phyloP scores from a whole-genome alignment of 2,329 filamentous ascomycete species.

The Ceratocystis lukuohia region DNA sequence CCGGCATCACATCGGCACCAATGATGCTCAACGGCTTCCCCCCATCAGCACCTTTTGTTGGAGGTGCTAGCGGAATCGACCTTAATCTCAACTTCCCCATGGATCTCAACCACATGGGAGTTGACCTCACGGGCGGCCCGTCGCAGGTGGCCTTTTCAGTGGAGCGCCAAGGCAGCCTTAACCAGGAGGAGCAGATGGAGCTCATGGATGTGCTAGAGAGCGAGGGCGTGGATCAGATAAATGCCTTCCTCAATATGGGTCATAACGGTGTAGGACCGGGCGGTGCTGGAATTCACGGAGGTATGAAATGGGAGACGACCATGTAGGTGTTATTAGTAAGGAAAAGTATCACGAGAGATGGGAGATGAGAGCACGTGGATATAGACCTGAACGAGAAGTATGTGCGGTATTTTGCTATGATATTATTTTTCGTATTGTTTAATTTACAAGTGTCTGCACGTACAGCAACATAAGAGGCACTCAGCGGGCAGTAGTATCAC shows the following conservation, averaged over 20 bases:
- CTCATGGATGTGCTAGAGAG: constrained; percentile 69
- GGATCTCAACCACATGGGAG: constrained; percentile 24
- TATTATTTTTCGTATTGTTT: too few relatives aligned
- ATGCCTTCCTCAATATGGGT: constrained; percentile 40
- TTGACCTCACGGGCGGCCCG: constrained; percentile 16
- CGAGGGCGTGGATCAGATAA: constrained; percentile 49
- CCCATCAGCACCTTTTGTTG: constrained; percentile 18
- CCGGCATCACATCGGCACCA: constrained; percentile 31
- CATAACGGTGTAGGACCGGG: constrained; percentile 21
- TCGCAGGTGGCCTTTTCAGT: constrained; percentile 27
- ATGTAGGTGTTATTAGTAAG: constrained; percentile 3
- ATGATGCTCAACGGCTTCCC: constrained; percentile 25
- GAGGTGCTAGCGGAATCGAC: constrained; percentile 14
- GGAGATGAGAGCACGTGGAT: neutral
- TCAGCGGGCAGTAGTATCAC: too few relatives aligned
- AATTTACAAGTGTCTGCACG: too few relatives aligned
- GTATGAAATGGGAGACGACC: constrained; percentile 15
- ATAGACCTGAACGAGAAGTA: neutral
- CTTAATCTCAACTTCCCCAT: constrained; percentile 24
- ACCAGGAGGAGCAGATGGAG: constrained; percentile 68
- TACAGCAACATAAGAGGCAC: too few relatives aligned
- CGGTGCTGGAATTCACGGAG: constrained; percentile 17
- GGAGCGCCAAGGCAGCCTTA: constrained; percentile 54
- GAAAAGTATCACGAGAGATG: neutral
- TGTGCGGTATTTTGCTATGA: neutral